phyloP scores from a whole-genome alignment of 805 yeast species.

The Myxozyma mucilagina region DNA sequence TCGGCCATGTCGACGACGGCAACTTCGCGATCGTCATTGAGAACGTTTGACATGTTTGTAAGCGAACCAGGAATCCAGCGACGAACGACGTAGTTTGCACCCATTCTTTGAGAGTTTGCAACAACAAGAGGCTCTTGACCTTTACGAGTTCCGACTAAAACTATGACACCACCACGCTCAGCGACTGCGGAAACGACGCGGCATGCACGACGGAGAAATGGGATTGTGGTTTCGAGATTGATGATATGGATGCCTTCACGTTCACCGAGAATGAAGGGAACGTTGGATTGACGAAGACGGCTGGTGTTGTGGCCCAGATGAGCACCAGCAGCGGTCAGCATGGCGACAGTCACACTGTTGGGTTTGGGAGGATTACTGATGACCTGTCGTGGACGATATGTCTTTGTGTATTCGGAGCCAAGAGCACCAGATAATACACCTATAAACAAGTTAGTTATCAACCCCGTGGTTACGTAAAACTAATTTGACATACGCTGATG shows the following conservation, averaged over 20 bases:
- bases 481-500: constrained; percentile 20
- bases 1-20: constrained; percentile 78
- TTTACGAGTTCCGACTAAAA: constrained; percentile 80
- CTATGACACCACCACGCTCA: constrained; percentile 77
- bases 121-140: constrained; percentile 75
- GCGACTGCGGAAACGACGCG: constrained; percentile 81
- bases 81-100: constrained; percentile 77
- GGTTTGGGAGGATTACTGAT: constrained; percentile 9
- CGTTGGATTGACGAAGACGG: constrained; percentile 66
- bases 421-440: constrained; percentile 6
- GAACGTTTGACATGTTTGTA: constrained; percentile 75
- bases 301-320: constrained; percentile 82
- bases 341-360: constrained; percentile 60
- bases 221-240: constrained; percentile 80
- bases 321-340: constrained; percentile 85
- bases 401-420: constrained; percentile 11
- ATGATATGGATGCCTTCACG: constrained; percentile 90
- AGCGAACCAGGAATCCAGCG: constrained; percentile 96
- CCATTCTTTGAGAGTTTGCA: constrained; percentile 72
- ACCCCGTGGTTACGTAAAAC: constrained; percentile 1
- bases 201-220: constrained; percentile 76
- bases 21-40: constrained; percentile 55
- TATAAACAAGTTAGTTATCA: background rate
- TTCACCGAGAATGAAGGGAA: constrained; percentile 82
- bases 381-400: constrained; percentile 14